Evolutionary conservation across 1,284 basidiomycete species (phyloP).

Genomic region (Porogramme epimiltina): DNA sequence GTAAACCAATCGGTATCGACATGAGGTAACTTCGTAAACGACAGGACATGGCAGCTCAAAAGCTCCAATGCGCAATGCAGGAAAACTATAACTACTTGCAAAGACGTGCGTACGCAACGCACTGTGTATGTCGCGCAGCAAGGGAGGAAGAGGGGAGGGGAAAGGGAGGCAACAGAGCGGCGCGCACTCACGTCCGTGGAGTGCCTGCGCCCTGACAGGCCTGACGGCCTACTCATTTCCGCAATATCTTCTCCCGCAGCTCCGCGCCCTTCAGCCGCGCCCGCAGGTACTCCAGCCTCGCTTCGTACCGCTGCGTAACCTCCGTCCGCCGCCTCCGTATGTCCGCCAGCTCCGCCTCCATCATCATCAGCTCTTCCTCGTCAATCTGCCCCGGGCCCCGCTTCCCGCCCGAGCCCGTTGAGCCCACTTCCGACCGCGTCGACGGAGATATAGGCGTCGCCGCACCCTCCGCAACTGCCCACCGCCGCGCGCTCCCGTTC

Average conservation of each 20-base stretch:
- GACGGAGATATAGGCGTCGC: constrained; percentile 14
- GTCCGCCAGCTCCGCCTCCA: constrained; percentile 59
- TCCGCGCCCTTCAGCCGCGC: constrained; percentile 75
- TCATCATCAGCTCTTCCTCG: constrained; percentile 34
- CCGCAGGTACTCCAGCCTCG: constrained; percentile 66
- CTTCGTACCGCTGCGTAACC: constrained; percentile 64
- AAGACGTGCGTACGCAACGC: constrained; percentile 3
- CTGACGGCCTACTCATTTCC: constrained; percentile 30
- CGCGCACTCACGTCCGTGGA: constrained; percentile 1
- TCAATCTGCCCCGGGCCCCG: constrained; percentile 15
- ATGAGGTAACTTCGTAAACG: constrained; percentile 15
- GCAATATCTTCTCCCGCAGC: constrained; percentile 68
- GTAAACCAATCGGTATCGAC: constrained; percentile 17
- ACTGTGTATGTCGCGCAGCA: no score
- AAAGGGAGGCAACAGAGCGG: constrained; percentile 1
- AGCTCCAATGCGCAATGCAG: not conserved
- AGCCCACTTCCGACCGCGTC: constrained; percentile 20
- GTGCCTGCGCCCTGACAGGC: not conserved
- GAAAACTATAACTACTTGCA: not conserved
- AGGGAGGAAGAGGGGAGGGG: not conserved
- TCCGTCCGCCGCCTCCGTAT: constrained; percentile 63
- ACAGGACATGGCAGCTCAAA: constrained; percentile 18
- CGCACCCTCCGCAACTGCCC: constrained; percentile 14
- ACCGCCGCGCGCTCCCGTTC: constrained; percentile 11
- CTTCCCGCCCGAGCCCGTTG: constrained; percentile 13